These are phyloP conservation scores for Gloeostereum incarnatum DNA, from an alignment of 768 basidiomycete species.

Conservation along the genomic window DNA sequence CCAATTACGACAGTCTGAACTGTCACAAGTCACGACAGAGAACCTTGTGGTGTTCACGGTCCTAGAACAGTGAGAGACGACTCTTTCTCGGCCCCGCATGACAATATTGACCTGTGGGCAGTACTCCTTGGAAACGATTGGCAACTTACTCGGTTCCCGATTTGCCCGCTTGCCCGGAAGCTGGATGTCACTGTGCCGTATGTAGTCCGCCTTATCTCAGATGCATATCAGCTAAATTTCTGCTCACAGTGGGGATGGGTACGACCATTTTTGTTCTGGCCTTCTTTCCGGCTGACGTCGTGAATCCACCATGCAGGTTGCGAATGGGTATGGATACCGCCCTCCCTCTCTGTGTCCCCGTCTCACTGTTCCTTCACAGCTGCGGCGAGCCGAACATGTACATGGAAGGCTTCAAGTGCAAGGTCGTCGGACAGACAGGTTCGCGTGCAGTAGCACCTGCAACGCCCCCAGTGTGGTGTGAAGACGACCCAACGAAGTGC, in stretches of 20 bases:
- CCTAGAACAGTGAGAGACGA: constrained; percentile 21
- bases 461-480: constrained; percentile 29
- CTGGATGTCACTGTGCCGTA: constrained; percentile 34
- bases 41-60: constrained; percentile 36
- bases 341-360: constrained; percentile 5
- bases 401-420: constrained; percentile 30
- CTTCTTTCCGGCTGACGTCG: neutral
- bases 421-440: constrained; percentile 24
- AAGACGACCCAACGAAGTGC: constrained; percentile 14
- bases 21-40: constrained; percentile 27
- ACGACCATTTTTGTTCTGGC: constrained; percentile 4
- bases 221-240: neutral
- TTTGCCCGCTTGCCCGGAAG: constrained; percentile 32
- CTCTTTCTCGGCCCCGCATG: neutral
- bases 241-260: constrained; percentile 34
- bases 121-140: constrained; percentile 33
- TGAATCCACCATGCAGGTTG: constrained; percentile 10
- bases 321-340: constrained; percentile 12
- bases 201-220: constrained; percentile 9
- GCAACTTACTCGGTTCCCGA: constrained; percentile 31
- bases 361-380: constrained; percentile 9
- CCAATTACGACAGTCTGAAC: constrained; percentile 19
- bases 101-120: constrained; percentile 8
- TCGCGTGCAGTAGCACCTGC: constrained; percentile 17
- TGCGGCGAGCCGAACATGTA: constrained; percentile 39